A percentile compares a stretch with the other conserved stretches of the same genome.
Conservation (phyloP, 1,284 basidiomycete genomes). For the Apiotrichum mycotoxinovorans region DNA sequence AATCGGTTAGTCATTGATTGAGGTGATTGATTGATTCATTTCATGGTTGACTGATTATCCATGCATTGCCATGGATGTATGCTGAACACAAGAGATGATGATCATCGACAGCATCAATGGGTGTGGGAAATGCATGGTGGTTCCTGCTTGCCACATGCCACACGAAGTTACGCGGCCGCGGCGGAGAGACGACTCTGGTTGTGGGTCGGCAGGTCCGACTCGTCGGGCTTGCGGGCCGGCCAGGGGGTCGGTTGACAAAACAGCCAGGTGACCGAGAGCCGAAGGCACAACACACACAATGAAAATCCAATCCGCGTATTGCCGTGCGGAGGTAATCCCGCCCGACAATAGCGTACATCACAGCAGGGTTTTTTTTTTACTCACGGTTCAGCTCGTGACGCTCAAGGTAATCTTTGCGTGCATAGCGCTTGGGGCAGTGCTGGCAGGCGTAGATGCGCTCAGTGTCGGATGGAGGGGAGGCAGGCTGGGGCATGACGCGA, state of each 20-base stretch:
- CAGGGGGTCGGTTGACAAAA: too few species aligned
- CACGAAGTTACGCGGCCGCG: neutral
- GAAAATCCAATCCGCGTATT: too few species aligned
- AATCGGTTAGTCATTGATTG: neutral
- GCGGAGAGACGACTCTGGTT: too few species aligned
- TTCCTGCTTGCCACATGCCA: neutral
- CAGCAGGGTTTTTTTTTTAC: too few species aligned
- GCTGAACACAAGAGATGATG: too few species aligned
- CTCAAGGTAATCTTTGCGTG: constrained; percentile 24
- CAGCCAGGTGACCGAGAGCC: neutral
- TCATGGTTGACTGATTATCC: too few species aligned
- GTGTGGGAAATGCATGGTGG: neutral
- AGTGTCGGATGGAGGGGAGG: constrained; percentile 11
- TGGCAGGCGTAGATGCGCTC: constrained; percentile 20
- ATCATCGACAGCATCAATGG: too few species aligned
- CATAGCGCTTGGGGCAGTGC: constrained; percentile 22
- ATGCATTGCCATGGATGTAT: too few species aligned
- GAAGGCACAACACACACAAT: too few species aligned
- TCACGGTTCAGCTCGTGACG: constrained; percentile 25
- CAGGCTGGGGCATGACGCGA: constrained; percentile 5
- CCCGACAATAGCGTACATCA: neutral
- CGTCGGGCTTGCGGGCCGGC: neutral
- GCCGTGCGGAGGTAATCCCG: too few species aligned
- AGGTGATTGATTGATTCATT: too few species aligned
- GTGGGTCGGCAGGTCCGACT: neutral